Evolutionary conservation across 2,329 filamentous ascomycete species (phyloP).

Genomic region (Scortechinia acanthostroma): DNA sequence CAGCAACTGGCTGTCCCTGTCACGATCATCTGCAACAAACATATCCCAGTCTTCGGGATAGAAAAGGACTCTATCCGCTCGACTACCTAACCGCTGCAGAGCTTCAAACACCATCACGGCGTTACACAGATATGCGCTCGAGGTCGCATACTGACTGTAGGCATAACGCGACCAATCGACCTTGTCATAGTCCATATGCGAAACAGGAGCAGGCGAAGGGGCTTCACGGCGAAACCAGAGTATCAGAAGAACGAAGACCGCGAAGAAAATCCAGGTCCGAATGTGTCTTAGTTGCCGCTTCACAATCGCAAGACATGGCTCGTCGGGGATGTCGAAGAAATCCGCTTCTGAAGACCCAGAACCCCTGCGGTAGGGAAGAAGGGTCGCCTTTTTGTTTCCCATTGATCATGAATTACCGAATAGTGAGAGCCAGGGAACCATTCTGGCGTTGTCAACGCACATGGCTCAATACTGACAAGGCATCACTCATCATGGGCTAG

Average conservation of each 20-base stretch:
- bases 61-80: conserved; percentile 32
- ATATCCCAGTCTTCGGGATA: conserved; percentile 28
- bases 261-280: neutral
- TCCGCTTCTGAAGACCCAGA: neutral
- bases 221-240: neutral
- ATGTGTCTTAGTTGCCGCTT: neutral
- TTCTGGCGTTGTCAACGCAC: no score
- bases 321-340: conserved; percentile 2
- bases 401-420: no score
- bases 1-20: conserved; percentile 12
- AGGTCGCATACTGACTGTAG: conserved; percentile 31
- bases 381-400: neutral
- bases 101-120: conserved; percentile 32
- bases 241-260: neutral
- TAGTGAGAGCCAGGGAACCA: no score
- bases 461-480: no score
- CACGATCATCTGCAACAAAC: conserved; percentile 3
- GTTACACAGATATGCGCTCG: conserved; percentile 29
- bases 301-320: neutral
- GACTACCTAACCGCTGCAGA: conserved; percentile 27
- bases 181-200: neutral
- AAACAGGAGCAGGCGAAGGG: neutral
- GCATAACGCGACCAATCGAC: conserved; percentile 26
- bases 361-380: neutral
- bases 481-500: no score